Conservation (phyloP, 176 grass and related monocot genomes). For the Zoysia pacifica region DNA sequence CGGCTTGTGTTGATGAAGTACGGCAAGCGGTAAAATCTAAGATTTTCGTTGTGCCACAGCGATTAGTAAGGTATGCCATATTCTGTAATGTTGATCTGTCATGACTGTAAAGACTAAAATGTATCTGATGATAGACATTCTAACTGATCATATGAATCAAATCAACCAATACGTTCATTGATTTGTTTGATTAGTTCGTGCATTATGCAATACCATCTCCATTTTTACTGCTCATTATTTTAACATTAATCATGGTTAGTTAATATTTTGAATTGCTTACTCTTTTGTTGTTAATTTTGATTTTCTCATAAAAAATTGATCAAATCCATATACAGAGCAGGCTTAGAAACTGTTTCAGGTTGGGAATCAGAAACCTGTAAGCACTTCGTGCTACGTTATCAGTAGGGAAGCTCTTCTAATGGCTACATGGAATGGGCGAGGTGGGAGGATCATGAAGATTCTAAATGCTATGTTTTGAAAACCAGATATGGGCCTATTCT, state of each 20-base stretch:
- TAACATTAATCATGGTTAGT: neutral
- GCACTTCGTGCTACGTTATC: neutral
- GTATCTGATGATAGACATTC: conserved; percentile 5
- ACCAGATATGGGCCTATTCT: neutral
- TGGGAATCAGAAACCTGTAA: neutral
- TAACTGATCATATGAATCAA: conserved; percentile 1
- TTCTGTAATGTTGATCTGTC: conserved; percentile 15
- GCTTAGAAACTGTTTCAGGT: neutral
- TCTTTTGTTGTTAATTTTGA: conserved; percentile 3
- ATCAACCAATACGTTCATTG: neutral
- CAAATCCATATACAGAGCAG: neutral
- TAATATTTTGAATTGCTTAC: neutral
- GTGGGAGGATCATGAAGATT: neutral
- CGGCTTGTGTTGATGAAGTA: conserved; percentile 28
- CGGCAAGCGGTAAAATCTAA: neutral
- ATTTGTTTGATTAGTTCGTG: neutral
- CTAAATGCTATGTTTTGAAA: neutral
- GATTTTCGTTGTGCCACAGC: neutral
- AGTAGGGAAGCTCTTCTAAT: too few relatives aligned
- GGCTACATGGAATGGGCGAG: neutral
- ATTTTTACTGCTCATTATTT: neutral
- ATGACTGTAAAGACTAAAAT: neutral
- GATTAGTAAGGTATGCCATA: conserved; percentile 27
- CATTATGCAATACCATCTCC: neutral
- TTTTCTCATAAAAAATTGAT: neutral